These are phyloP conservation scores for Hysterangium stoloniferum DNA, from an alignment of 768 basidiomycete species.

Conservation along the genomic window DNA sequence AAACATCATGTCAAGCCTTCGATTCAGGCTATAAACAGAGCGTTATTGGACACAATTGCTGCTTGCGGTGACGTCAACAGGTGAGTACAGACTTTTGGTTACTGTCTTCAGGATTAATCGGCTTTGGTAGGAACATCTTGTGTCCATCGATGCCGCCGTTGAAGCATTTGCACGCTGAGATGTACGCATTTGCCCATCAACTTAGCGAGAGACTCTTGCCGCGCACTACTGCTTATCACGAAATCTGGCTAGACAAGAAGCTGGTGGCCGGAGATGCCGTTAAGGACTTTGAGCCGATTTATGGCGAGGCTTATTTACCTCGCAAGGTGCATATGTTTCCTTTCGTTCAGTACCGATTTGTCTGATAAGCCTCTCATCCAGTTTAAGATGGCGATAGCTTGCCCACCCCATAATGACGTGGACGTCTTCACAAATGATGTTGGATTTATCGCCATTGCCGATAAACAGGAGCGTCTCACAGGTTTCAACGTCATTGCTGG, in stretches of 20 bases:
- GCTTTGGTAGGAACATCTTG: conserved; percentile 66
- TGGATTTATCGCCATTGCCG: conserved; percentile 92
- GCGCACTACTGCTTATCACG: conserved; percentile 89
- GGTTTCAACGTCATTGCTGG: conserved; percentile 95
- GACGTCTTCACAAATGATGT: conserved; percentile 95
- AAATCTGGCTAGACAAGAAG: conserved; percentile 99
- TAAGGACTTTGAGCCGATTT: conserved; percentile 94
- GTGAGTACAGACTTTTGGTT: conserved; percentile 34
- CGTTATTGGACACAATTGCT: conserved; percentile 88
- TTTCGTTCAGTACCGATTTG: not conserved
- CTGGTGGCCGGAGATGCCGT: conserved; percentile 88
- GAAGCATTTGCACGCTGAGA: conserved; percentile 78
- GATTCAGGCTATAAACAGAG: conserved; percentile 92
- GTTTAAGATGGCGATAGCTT: conserved; percentile 97
- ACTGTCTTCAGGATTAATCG: not conserved
- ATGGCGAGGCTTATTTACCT: conserved; percentile 95
- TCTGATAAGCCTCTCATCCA: conserved; percentile 28
- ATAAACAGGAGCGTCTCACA: conserved; percentile 61
- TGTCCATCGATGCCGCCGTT: conserved; percentile 86
- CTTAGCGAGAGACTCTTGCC: conserved; percentile 86
- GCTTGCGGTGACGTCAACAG: conserved; percentile 98
- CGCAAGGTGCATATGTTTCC: conserved; percentile 58
- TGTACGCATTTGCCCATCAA: conserved; percentile 75
- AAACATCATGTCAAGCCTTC: conserved; percentile 94
- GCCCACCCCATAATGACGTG: conserved; percentile 94